These are phyloP conservation scores for Rosa multiflora DNA, from an alignment of 306 rosid species.

Conservation along the genomic window DNA sequence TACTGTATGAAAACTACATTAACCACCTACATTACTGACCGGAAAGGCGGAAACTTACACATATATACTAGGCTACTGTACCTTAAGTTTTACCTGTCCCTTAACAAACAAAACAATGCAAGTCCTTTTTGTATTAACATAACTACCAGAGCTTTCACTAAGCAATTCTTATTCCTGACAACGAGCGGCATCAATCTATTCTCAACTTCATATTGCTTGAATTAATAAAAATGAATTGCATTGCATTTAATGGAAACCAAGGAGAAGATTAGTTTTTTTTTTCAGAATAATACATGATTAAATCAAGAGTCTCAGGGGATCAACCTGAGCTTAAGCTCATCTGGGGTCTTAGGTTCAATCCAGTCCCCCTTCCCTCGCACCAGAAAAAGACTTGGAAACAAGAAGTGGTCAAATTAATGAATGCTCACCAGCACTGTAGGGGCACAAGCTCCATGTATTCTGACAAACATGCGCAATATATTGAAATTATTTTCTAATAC, in stretches of 20 bases:
- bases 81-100: background rate
- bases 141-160: background rate
- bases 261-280: no score
- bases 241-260: no score
- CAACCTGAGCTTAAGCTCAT: background rate
- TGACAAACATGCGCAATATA: slow-evolving; percentile 76
- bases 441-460: slow-evolving; percentile 74
- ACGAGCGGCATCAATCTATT: background rate
- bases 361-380: no score
- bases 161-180: background rate
- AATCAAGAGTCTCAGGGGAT: no score
- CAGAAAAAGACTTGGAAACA: background rate
- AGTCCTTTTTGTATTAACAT: background rate
- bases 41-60: background rate
- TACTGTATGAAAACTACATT: background rate
- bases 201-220: background rate
- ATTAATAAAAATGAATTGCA: background rate
- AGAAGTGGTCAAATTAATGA: background rate
- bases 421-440: slow-evolving; percentile 67
- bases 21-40: no score
- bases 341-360: background rate
- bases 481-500: slow-evolving; percentile 86
- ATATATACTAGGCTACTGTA: background rate
- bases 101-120: background rate
- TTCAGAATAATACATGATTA: no score